Evolutionary conservation across 352 stramenopile species (phyloP), one percentile per base, ranked within the genome.

Genomic region (Globisporangium alternatum): DNA sequence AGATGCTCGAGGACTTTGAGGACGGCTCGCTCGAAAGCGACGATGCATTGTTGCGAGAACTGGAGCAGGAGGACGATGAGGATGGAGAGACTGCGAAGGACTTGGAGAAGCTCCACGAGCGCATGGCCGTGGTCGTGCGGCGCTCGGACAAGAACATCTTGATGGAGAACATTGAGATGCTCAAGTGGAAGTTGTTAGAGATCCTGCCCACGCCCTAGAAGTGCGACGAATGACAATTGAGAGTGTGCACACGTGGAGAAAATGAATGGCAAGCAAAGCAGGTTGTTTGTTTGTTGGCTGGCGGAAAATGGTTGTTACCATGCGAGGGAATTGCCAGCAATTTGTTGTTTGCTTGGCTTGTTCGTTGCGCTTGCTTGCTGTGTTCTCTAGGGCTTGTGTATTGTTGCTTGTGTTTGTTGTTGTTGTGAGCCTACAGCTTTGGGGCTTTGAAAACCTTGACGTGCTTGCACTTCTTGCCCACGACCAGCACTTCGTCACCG

Each of bases 401-500:
- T 3, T 12, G 33, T 12, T 47, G 15, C 17, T 45, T 45, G 15
- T 57, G 17, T 15, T 43, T 22, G 8, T 43, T 43, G 30, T 65
- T 17, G 15, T 31, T 45, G n/a, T 1, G 6, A 31, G 10, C 52
- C 44, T 75, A 83, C 37, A 75, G 35, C 17, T 69, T 55, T 21
- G 81, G 81, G 0, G 72, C 71, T 48, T 89, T 87, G 74, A 80
- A 93, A 55, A 91, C 75, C 63, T 90, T 93, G 69, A 78, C 66
- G 35, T 84, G 69, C 55, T 93, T 93, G 65, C 66, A 76, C 45
- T 71, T 76, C 53, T 85, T 86, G 52, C 83, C 83, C 7, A 88
- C 65, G 13, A 87, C 78, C n/a, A 93, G 68, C 10, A 93, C 78
- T 64, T 93, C 78, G 4, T 75, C 72, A 53, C 81, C 80, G 51